Base-by-base conservation (phyloP, 331 rosid species). In the Stylosanthes scabra region DNA sequence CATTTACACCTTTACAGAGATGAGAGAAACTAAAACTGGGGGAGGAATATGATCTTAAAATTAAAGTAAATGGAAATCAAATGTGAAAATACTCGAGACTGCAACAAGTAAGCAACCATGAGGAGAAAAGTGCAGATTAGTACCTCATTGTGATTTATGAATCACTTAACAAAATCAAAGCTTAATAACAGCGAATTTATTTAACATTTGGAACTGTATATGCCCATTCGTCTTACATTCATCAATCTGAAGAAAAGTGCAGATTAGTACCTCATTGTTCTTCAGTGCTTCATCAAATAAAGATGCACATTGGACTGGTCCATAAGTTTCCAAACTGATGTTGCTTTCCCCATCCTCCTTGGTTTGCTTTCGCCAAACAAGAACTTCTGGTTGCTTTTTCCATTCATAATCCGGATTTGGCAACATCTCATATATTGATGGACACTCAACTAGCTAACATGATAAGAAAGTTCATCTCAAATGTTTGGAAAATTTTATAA, bases 391-490 rank as follows among this genome's bases (percentile, higher is more conserved):
- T 63, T 66, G 78, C 63, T 69, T 87, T 78, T 85, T 81, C 98
- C 98, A 93, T 3, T 81, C 77, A 87, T 82, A 91, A 52, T 83
- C 79, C 40, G 97, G 94, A 88, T 88, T 93, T 54, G 90, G 77
- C 90, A 93, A 66, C 98, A 93, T 89, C 84, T 93, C 98, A 75
- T 93, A 93, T 80, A 93, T 83, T 51, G 98, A 91, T 69, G 97
- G 98, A 78, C 98, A 93, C 82, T 88, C 98, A 34, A 93, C 89
- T 84, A 93, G 77, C 98, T 91, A 68, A 76, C 57, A 56, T n/a
- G 56, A 74, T 70, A 78, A 66, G 28, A 63, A 74, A 68, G 59
- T 79, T 79, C 45, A 76, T 55, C 45, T 58, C 71, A 82, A n/a
- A 51, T 63, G 34, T 83, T 65, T 27, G 60, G 44, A 71, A 75